Evolutionary conservation across 768 basidiomycete species (phyloP), one percentile per base, ranked within the genome.

Genomic region (Calocybe gangraenosa): DNA sequence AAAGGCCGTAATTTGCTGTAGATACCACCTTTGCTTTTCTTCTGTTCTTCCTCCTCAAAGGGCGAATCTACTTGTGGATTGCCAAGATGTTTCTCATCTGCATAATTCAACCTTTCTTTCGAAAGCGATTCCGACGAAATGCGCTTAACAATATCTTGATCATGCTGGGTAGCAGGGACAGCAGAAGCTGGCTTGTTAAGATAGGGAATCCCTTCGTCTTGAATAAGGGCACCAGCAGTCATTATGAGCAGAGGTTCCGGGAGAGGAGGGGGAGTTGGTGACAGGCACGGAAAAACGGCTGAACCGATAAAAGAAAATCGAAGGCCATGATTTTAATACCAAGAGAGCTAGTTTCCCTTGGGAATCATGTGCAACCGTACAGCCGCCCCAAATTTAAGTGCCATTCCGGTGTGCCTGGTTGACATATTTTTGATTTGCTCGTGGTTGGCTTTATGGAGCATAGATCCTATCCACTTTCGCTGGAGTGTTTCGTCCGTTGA

Each of bases 1-100:
- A 66, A 65, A n/a, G 72, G 69, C 10, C 74, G 68, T 43, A 63
- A 53, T 45, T 59, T 66, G 28, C 31, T 41, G 38, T 50, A 48
- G 11, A 51, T 14, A 10, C 32, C 40, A 13, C 32, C 45, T 11
- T 30, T n/a, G 14, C 15, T 37, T 31, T 32, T 31, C 13, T 36
- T 32, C 17, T 43, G 37, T 10, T 48, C 51, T 20, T 49, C 48
- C 19, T 50, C 52, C 7, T 51, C 47, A 13, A 31, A 20, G 17
- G 42, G 11, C 21, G 15, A 20, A 30, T 33, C 42, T 2, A 43
- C 38, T 13, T 52, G 46, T 17, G 39, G 42, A 20, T 48, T 37
- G 44, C 33, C 33, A 32, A 38, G n/a, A 21, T 36, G 40, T 9
- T 42, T 44, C 19, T 48, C 51, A 9, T 53, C 37, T 17, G 31